Evolutionary conservation across 1,284 basidiomycete genomes (phyloP), one percentile per base, ranked within the genome.

Genomic region (Ceratobasidium sp.): DNA sequence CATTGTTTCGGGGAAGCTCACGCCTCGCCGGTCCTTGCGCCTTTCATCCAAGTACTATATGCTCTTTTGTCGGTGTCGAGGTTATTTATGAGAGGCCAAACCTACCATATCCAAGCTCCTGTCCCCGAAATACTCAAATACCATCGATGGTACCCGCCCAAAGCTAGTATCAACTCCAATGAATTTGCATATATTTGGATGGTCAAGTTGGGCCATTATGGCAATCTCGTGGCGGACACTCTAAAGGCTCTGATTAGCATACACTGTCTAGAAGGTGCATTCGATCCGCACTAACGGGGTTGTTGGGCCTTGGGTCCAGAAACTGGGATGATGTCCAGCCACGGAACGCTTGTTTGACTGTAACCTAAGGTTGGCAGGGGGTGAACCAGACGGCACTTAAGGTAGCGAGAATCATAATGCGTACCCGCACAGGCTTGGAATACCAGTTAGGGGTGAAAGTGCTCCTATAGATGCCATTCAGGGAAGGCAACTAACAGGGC

Each of bases 391-490:
- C 33, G 3, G 16, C n/a, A 50, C 12, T 4, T 27, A 7, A 18
- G 14, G 23, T 38, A 27, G 27, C 48, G 4, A 46, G 20, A 6
- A 23, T 10, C 5, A 33, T n/a, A 50, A 55, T 12, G 30, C 60
- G n/a, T 67, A 77, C 74, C 16, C 30, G 46, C 18, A 46, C 54
- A 7, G 65, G 44, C 57, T 60, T 77, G 27, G 74, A 67, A 41
- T 77, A 77, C 74, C 74, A 77, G 35, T 77, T 77, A 1, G 74
- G 74, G 1, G 50, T 35, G 41, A 68, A 67, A 18, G 52, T 67
- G 23, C 38, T 66, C 54, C 74, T 77, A 23, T 48, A 27, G 8
- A n/a, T 52, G 44, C 10, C 16, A 20, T 64, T 33, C 3, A 46
- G n/a, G 14, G 27, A 23, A 38, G 35, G 10, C 14, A n/a, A 4